A percentile compares a stretch with the other conserved stretches of the same genome.
These are phyloP conservation scores for Cryptococcus sp. DNA, from an alignment of 1,284 basidiomycete genomes.

Conservation along the genomic window DNA sequence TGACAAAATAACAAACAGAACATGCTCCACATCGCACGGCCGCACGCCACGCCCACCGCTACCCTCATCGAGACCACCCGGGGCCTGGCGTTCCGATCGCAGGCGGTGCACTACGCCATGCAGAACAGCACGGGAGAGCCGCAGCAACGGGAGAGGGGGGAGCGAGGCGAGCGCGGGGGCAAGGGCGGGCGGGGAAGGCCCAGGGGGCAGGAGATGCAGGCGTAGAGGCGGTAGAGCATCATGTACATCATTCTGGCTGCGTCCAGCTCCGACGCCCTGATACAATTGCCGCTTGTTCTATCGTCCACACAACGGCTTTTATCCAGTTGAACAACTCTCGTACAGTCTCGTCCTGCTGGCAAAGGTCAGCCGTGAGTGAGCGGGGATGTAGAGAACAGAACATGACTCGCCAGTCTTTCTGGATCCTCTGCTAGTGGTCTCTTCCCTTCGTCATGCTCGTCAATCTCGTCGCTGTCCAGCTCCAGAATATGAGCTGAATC, in stretches of 20 bases:
- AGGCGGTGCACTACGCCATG: conserved; percentile 84
- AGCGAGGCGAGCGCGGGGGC: conserved; percentile 31
- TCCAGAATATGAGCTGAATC: conserved; percentile 2
- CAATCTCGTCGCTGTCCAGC: conserved; percentile 4
- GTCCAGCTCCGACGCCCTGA: conserved; percentile 33
- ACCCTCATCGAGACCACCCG: conserved; percentile 94
- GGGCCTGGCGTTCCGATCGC: conserved; percentile 84
- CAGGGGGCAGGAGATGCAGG: conserved; percentile 15
- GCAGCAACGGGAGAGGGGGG: conserved; percentile 30
- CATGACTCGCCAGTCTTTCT: conserved; percentile 36
- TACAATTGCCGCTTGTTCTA: conserved; percentile 48
- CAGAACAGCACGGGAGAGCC: conserved; percentile 27
- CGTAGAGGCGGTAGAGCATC: conserved; percentile 5
- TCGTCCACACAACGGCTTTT: conserved; percentile 50
- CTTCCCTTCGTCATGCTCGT: conserved; percentile 7
- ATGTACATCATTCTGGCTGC: conserved; percentile 13
- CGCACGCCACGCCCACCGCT: conserved; percentile 86
- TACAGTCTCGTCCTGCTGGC: conserved; percentile 42
- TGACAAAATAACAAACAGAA: conserved; percentile 57
- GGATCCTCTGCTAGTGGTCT: conserved; percentile 38
- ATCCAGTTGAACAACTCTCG: conserved; percentile 51
- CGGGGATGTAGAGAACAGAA: not conserved
- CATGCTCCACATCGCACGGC: conserved; percentile 91
- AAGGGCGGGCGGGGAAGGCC: conserved; percentile 26
- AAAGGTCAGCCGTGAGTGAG: conserved; percentile 1